Evolutionary conservation across 805 yeast species (phyloP), one percentile per base, ranked within the genome.

Genomic region (Candida orba): DNA sequence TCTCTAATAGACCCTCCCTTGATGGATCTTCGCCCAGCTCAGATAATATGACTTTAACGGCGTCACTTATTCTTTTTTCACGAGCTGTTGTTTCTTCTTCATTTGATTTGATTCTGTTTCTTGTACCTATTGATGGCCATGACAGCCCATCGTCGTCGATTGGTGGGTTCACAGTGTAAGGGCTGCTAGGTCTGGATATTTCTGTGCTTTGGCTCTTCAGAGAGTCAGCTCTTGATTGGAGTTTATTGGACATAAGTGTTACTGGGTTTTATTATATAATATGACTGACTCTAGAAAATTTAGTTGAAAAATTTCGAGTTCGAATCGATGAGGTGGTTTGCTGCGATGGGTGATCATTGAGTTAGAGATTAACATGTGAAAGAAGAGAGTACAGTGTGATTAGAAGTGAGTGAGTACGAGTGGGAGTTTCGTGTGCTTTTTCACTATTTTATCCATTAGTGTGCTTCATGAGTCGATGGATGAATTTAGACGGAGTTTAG

Each of bases 41-140:
- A 5, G 73, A 64, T 50, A 93, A 67, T 33, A 58, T 63, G 4
- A 72, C 65, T 52, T 76, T 76, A 14, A 91, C 95, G 0, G 98
- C 98, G 27, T 61, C 80, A 6, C 96, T 89, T 38, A 91, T 91
- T 47, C 96, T 75, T 37, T 63, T 50, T 53, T 85, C 86, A 49
- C 97, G 75, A 3, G 73, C 80, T 41, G 64, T 58, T 12, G 80
- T 78, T 53, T 84, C 88, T 37, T 78, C 86, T 4, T 71, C 71
- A 2, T 78, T 68, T 47, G 85, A 84, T 46, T 81, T 88, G 14
- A 87, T 73, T 43, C 98, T 71, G 25, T 61, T 64, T 44, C 95
- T 69, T 7, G 99, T 91, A 8, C 98, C 98, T 4, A 72, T 55
- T 15, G 90, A 79, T 15, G 97, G 98, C 96, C 96, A 91, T 36